A percentile compares a stretch with the other conserved stretches of the same genome.
These are phyloP conservation scores for Fusarium sp. DNA, from an alignment of 2,329 filamentous ascomycete species.

Conservation along the genomic window DNA sequence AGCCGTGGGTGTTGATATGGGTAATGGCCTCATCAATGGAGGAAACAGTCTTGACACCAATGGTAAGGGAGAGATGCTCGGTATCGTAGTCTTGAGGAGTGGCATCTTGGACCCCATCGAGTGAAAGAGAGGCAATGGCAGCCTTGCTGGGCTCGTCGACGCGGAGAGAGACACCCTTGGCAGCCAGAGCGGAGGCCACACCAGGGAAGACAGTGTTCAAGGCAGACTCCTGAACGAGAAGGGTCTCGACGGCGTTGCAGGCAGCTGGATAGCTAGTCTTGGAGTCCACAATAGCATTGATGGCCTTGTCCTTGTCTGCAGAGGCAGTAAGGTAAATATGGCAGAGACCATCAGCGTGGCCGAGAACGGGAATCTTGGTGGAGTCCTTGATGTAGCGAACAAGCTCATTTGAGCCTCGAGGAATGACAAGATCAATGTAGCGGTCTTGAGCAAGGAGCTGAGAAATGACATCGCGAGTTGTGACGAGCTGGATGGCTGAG, in stretches of 20 bases:
- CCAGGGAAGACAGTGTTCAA: constrained; percentile 74
- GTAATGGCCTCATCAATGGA: constrained; percentile 76
- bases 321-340: constrained; percentile 84
- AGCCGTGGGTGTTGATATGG: constrained; percentile 93
- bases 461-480: constrained; percentile 89
- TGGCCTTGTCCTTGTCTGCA: constrained; percentile 77
- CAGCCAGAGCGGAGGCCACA: constrained; percentile 78
- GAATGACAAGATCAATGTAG: constrained; percentile 95
- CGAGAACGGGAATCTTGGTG: constrained; percentile 94
- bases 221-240: constrained; percentile 82
- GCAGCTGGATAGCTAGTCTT: constrained; percentile 96
- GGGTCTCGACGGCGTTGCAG: constrained; percentile 93
- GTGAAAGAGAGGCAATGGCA: constrained; percentile 63
- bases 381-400: constrained; percentile 89
- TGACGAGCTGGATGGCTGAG: constrained; percentile 91
- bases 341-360: constrained; percentile 95
- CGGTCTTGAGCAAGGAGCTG: constrained; percentile 87
- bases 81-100: constrained; percentile 81
- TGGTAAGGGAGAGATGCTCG: constrained; percentile 86
- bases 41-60: constrained; percentile 85
- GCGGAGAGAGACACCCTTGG: constrained; percentile 82
- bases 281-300: constrained; percentile 84
- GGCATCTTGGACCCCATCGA: constrained; percentile 70
- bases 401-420: constrained; percentile 88
- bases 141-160: constrained; percentile 79